Percentiles rank a stretch among this genome's conserved stretches.
These are phyloP conservation scores for Chlorella sorokiniana DNA, from an alignment of 139 green algal genomes.

Conservation along the genomic window DNA sequence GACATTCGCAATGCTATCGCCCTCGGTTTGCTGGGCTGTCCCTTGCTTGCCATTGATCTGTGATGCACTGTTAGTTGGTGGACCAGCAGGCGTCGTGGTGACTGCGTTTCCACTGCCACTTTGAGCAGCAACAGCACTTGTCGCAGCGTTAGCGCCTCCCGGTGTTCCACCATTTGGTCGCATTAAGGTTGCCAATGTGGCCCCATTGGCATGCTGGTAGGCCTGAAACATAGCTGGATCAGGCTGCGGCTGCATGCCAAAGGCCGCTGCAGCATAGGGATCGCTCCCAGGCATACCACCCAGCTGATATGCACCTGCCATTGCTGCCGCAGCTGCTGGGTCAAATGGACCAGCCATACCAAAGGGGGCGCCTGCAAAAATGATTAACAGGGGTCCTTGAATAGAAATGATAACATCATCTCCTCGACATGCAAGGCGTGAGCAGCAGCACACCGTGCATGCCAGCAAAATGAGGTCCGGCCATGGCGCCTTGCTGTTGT, in stretches of 20 bases:
- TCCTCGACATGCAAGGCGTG: neutral
- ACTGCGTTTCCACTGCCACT: neutral
- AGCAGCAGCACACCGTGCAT: neutral
- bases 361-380: conserved; percentile 9
- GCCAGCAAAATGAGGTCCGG: conserved; percentile 8
- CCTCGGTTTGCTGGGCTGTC: neutral
- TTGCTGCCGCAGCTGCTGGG: conserved; percentile 17
- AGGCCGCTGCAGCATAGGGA: conserved; percentile 20
- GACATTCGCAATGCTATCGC: neutral
- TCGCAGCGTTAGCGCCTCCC: neutral
- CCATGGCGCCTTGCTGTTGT: conserved; percentile 22
- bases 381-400: no score
- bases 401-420: neutral
- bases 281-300: conserved; percentile 18
- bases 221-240: conserved; percentile 23
- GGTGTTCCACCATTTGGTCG: conserved; percentile 1
- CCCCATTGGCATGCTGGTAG: conserved; percentile 25
- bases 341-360: conserved; percentile 26
- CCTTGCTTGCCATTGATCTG: conserved; percentile 25
- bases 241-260: conserved; percentile 24
- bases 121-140: neutral
- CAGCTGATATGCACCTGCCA: conserved; percentile 25
- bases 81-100: neutral
- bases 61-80: neutral
- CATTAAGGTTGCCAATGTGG: neutral